Base-by-base conservation (phyloP, 805 yeast species). In the Zygosaccharomyces lentus region DNA sequence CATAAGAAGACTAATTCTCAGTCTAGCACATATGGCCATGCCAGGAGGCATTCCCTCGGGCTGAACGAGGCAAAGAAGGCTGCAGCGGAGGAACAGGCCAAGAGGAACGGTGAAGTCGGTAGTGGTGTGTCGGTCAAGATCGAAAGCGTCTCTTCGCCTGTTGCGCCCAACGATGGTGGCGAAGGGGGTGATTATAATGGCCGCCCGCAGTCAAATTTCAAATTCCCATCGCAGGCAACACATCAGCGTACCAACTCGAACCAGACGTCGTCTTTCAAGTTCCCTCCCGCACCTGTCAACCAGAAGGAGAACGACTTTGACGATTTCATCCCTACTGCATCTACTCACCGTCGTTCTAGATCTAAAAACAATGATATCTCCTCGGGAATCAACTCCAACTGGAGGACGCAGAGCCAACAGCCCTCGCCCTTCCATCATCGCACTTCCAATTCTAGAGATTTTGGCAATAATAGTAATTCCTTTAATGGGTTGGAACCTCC, bases 1-100 rank as follows among this genome's bases (percentile, higher is more conserved):
- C 81, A 77, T 50, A 70, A 77, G 60, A 69, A 77, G 54, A 72
- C 77, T 0, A 80, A 75, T 37, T 76, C 76, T 6, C 65, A 65
- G 37, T 66, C 72, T 2, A 57, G 71, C 40, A 70, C 69, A 12
- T 68, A 72, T 49, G 96, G 97, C 29, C 99, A 91, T 63, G 71
- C 75, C 34, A 81, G 99, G 70, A 80, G 99, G 64, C 98, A 91
- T 64, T 89, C 97, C 0, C 71, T 91, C 49, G 97, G 95, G 2
- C 73, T 91, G 47, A 82, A 82, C 43, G 99, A 91, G 67, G 98
- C 98, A 9, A 89, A 87, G 58, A 83, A 83, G 55, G 97, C 97
- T 6, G 99, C 99, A n/a, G 96, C 96, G 4, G 82, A 82, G 54
- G 90, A 82, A 31, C 88, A 83, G 61, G 82, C 84, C 2, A 93